Percentiles rank a stretch among this genome's conserved stretches.
Evolutionary conservation across 768 basidiomycete species (phyloP).

Genomic region (Boletus huronensis): DNA sequence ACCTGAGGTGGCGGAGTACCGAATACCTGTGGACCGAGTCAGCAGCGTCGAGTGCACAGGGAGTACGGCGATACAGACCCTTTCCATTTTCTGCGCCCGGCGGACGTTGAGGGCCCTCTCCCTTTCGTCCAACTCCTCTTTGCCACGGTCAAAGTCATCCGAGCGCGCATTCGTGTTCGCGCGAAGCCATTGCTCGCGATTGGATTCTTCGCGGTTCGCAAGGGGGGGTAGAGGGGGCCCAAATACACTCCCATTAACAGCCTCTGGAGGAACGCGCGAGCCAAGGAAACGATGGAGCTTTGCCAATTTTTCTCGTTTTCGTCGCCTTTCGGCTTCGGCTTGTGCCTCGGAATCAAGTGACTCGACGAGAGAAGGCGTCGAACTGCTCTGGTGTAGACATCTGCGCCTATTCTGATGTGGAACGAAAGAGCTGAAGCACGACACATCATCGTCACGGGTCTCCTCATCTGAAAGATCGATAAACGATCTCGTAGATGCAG

Average conservation of each 20-base stretch:
- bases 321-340: conserved; percentile 59
- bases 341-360: conserved; percentile 49
- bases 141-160: conserved; percentile 58
- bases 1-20: conserved; percentile 77
- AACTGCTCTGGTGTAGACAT: conserved; percentile 34
- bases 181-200: conserved; percentile 41
- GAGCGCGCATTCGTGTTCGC: conserved; percentile 46
- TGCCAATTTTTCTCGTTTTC: conserved; percentile 72
- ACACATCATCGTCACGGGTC: conserved; percentile 29
- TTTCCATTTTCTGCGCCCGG: conserved; percentile 84
- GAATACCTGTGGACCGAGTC: conserved; percentile 54
- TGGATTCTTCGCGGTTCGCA: conserved; percentile 28
- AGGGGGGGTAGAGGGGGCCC: conserved; percentile 33
- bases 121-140: conserved; percentile 63
- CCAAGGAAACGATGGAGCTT: conserved; percentile 84
- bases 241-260: conserved; percentile 51
- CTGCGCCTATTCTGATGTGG: conserved; percentile 22
- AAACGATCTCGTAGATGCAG: conserved; percentile 42
- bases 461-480: conserved; percentile 71
- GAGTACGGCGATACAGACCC: conserved; percentile 43
- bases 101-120: conserved; percentile 81
- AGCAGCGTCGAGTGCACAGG: not conserved
- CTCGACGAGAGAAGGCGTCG: conserved; percentile 47
- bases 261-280: conserved; percentile 69
- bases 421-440: conserved; percentile 29